Percentiles rank a stretch among this genome's conserved stretches.
These are phyloP conservation scores for Suhomyces bribrorum DNA, from an alignment of 1,139 yeast genomes.

Conservation along the genomic window DNA sequence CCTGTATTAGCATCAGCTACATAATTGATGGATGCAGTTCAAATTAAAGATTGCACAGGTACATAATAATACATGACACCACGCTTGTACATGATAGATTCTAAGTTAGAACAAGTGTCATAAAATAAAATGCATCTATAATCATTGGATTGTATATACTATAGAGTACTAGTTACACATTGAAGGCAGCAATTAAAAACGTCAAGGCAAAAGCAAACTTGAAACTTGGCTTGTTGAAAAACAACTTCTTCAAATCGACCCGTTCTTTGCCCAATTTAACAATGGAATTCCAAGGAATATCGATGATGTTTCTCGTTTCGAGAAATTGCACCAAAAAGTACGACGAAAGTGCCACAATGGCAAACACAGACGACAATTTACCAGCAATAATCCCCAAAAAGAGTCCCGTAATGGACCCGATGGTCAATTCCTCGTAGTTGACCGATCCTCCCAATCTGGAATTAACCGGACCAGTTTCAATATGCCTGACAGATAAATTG, in stretches of 20 bases:
- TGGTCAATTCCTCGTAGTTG: constrained; percentile 64
- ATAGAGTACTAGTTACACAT: constrained; percentile 41
- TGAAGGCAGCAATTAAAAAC: constrained; percentile 65
- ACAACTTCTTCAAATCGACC: constrained; percentile 52
- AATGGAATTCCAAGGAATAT: constrained; percentile 49
- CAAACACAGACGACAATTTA: constrained; percentile 61
- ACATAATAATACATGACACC: too few relatives aligned
- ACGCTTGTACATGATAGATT: too few relatives aligned
- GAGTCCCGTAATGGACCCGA: constrained; percentile 69
- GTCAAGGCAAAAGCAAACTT: constrained; percentile 59
- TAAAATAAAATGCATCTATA: too few relatives aligned
- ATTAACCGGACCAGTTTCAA: constrained; percentile 1
- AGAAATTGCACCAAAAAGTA: constrained; percentile 60
- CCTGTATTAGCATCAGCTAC: too few relatives aligned
- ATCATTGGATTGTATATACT: too few relatives aligned
- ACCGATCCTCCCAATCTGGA: constrained; percentile 21
- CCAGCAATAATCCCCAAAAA: constrained; percentile 64
- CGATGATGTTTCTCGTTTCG: constrained; percentile 56
- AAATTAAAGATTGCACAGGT: too few relatives aligned
- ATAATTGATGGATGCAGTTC: too few relatives aligned
- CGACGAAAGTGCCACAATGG: constrained; percentile 51
- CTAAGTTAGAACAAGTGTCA: not conserved
- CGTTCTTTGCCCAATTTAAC: constrained; percentile 47
- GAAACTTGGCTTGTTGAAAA: constrained; percentile 66
- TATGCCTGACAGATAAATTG: constrained; percentile 4